Evolutionary conservation across 768 basidiomycete species (phyloP).

Genomic region (Boletus reticuloceps): DNA sequence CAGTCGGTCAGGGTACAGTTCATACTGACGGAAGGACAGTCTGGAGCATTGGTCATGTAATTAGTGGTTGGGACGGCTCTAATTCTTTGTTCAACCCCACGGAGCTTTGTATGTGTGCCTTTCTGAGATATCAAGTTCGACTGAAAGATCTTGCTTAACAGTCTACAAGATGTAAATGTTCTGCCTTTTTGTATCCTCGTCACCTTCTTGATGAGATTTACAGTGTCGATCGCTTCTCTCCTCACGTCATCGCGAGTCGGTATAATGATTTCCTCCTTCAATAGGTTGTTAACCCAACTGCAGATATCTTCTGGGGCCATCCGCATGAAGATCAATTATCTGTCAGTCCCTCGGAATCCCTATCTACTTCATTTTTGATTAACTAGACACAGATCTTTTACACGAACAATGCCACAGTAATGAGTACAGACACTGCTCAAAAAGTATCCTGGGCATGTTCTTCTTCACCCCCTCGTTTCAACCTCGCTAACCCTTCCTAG

Average conservation of each 20-base stretch:
- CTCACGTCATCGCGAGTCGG: slow-evolving; percentile 74
- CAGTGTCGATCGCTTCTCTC: slow-evolving; percentile 74
- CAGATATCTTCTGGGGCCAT: slow-evolving; percentile 75
- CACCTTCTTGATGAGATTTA: not conserved
- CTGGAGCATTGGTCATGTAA: slow-evolving; percentile 57
- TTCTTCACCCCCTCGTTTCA: slow-evolving; percentile 3
- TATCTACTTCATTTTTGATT: not conserved
- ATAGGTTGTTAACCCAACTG: slow-evolving; percentile 10
- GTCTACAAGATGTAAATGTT: slow-evolving; percentile 47
- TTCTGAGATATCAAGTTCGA: not conserved
- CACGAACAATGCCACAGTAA: slow-evolving; percentile 63
- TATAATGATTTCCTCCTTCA: slow-evolving; percentile 2
- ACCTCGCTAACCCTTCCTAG: slow-evolving; percentile 32
- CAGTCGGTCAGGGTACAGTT: not conserved
- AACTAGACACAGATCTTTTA: slow-evolving; percentile 56
- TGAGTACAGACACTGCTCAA: slow-evolving; percentile 54
- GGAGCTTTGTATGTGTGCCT: slow-evolving; percentile 53
- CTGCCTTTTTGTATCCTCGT: not conserved
- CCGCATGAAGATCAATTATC: slow-evolving; percentile 72
- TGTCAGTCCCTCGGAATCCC: slow-evolving; percentile 33
- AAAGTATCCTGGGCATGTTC: slow-evolving; percentile 48
- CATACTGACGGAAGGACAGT: slow-evolving; percentile 30
- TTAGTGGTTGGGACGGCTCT: slow-evolving; percentile 70
- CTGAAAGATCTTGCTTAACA: slow-evolving; percentile 15
- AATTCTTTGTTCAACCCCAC: slow-evolving; percentile 65